Evolutionary conservation across 306 rosid species (phyloP).

Genomic region (Prunus salicina): DNA sequence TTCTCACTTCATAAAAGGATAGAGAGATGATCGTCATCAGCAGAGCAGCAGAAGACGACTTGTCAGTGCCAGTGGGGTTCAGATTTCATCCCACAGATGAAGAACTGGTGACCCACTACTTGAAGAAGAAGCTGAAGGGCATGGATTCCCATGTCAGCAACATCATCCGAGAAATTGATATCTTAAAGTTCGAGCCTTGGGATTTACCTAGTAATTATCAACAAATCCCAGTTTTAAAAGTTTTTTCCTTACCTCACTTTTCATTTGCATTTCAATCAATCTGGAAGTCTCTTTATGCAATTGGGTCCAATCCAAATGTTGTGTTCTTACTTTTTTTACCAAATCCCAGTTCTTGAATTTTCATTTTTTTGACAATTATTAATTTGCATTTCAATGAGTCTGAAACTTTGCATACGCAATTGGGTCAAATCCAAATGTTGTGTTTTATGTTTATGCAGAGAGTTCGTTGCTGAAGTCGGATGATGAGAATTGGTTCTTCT

Average conservation of each 20-base stretch:
- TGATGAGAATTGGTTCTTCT: conserved; percentile 63
- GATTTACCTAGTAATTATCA: conserved; percentile 41
- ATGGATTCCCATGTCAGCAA: neutral
- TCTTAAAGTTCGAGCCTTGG: conserved; percentile 52
- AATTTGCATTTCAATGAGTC: neutral
- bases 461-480: conserved; percentile 30
- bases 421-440: neutral
- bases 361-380: neutral
- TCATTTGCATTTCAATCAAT: neutral
- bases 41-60: neutral
- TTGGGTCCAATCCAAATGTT: neutral
- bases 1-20: too few species aligned
- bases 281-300: neutral
- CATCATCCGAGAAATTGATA: conserved; percentile 42
- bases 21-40: conserved; percentile 15
- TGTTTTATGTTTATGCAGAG: conserved; percentile 10
- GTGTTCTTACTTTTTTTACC: too few species aligned
- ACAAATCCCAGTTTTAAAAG: neutral
- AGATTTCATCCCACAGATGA: conserved; percentile 66
- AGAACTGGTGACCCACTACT: conserved; percentile 50
- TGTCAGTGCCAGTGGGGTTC: conserved; percentile 39
- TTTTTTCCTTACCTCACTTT: neutral
- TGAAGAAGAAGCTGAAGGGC: conserved; percentile 40
- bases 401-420: neutral
- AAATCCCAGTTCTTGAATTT: neutral